Conservation (phyloP, 148 eudicot genomes). For the Dysphania ambrosioides region DNA sequence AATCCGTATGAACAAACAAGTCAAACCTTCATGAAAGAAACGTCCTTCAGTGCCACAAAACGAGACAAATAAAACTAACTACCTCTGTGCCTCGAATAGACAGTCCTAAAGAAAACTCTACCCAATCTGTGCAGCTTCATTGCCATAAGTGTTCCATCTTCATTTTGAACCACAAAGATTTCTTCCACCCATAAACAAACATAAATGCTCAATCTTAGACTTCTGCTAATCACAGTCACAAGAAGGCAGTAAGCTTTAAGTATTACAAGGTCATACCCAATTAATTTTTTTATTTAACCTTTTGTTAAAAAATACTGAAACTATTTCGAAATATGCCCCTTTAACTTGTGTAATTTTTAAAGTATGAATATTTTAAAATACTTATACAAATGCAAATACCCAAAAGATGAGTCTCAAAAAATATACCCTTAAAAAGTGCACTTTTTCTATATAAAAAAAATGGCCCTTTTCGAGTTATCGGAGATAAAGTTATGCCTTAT, state of each 20-base stretch:
- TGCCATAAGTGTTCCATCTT: conserved; percentile 85
- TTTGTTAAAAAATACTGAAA: too few species aligned
- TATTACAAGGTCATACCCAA: conserved; percentile 46
- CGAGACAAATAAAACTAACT: conserved; percentile 89
- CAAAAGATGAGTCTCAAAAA: too few species aligned
- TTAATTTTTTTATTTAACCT: too few species aligned
- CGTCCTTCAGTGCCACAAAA: conserved; percentile 91
- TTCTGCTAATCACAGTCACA: not conserved
- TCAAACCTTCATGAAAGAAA: conserved; percentile 92
- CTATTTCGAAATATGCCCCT: too few species aligned
- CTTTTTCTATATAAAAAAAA: too few species aligned
- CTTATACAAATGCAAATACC: too few species aligned
- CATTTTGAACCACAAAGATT: conserved; percentile 86
- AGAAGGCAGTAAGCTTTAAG: not conserved
- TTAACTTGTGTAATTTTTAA: too few species aligned
- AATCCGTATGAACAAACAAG: conserved; percentile 4
- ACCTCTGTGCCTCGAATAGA: conserved; percentile 79
- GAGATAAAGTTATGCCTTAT: too few species aligned
- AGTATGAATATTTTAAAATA: too few species aligned
- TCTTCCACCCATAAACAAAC: conserved; percentile 36
- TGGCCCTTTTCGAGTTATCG: too few species aligned
- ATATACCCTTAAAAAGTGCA: too few species aligned
- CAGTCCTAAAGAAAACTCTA: conserved; percentile 90
- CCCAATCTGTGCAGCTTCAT: conserved; percentile 97
- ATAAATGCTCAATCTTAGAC: not conserved